Evolutionary conservation across 2,329 filamentous ascomycete genomes (phyloP).

Genomic region (Esteya vermicola): DNA sequence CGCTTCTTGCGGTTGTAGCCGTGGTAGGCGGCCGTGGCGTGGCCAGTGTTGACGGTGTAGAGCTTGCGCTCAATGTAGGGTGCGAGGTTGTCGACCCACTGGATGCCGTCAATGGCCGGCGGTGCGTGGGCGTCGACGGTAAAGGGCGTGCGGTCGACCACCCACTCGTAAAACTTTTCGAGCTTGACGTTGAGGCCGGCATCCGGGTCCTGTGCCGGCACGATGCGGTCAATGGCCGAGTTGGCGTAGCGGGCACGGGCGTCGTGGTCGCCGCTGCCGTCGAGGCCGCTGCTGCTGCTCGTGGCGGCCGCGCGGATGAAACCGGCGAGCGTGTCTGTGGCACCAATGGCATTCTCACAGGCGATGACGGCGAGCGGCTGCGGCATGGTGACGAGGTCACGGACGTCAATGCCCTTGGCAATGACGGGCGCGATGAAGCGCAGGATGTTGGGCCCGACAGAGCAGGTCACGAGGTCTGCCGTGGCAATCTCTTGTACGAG

Average conservation of each 20-base stretch:
- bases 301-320: slow-evolving; percentile 68
- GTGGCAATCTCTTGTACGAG: slow-evolving; percentile 74
- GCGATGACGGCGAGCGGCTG: slow-evolving; percentile 82
- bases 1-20: slow-evolving; percentile 75
- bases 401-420: slow-evolving; percentile 78
- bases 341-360: slow-evolving; percentile 95
- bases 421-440: slow-evolving; percentile 94
- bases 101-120: slow-evolving; percentile 72
- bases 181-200: slow-evolving; percentile 83
- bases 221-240: slow-evolving; percentile 96
- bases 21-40: slow-evolving; percentile 92
- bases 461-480: slow-evolving; percentile 88
- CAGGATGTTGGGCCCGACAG: slow-evolving; percentile 89
- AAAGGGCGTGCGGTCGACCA: slow-evolving; percentile 81
- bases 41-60: slow-evolving; percentile 97
- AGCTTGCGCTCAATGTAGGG: slow-evolving; percentile 99
- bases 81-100: slow-evolving; percentile 82
- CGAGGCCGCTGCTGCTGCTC: slow-evolving; percentile 49
- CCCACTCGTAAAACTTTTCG: slow-evolving; percentile 99
- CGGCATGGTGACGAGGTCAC: slow-evolving; percentile 43
- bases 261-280: too few species aligned
- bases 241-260: slow-evolving; percentile 83
- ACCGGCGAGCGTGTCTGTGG: slow-evolving; percentile 72
- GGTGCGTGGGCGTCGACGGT: slow-evolving; percentile 49
- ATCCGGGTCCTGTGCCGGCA: slow-evolving; percentile 71